Evolutionary conservation across 345 rosid species (phyloP).

Genomic region (Eucalyptus leucophloia): DNA sequence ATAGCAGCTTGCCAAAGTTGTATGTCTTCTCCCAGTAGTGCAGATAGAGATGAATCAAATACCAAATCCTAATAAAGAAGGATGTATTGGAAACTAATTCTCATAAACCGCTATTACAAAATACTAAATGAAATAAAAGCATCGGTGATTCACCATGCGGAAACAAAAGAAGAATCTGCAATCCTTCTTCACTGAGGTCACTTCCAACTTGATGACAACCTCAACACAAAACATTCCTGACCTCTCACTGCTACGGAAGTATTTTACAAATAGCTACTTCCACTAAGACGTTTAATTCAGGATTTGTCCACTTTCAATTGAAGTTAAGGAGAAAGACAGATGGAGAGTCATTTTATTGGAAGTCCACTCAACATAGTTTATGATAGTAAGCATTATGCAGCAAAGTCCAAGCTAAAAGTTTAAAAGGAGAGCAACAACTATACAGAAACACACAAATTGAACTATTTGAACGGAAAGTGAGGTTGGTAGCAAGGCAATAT

Average conservation of each 20-base stretch:
- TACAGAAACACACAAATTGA: background rate
- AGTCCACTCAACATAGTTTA: background rate
- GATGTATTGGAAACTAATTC: background rate
- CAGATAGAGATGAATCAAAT: conserved; percentile 87
- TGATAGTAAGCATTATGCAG: background rate
- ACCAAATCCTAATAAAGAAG: conserved; percentile 72
- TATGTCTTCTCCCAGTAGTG: conserved; percentile 92
- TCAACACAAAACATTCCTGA: background rate
- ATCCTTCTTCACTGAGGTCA: background rate
- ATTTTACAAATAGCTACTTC: background rate
- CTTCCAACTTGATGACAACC: background rate
- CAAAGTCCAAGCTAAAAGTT: background rate
- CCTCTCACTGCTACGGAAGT: background rate
- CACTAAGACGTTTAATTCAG: too few relatives aligned
- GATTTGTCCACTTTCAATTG: background rate
- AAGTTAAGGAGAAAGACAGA: background rate
- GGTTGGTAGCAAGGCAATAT: background rate
- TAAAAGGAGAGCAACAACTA: too few relatives aligned
- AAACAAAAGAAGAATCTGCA: background rate
- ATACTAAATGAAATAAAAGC: background rate
- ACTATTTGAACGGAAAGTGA: background rate
- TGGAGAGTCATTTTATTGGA: background rate
- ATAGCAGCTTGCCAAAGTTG: conserved; percentile 91
- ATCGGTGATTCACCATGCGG: background rate
- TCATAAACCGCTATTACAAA: background rate